phyloP scores from a whole-genome alignment of 768 basidiomycete species.

The Naganishia antarctica region DNA sequence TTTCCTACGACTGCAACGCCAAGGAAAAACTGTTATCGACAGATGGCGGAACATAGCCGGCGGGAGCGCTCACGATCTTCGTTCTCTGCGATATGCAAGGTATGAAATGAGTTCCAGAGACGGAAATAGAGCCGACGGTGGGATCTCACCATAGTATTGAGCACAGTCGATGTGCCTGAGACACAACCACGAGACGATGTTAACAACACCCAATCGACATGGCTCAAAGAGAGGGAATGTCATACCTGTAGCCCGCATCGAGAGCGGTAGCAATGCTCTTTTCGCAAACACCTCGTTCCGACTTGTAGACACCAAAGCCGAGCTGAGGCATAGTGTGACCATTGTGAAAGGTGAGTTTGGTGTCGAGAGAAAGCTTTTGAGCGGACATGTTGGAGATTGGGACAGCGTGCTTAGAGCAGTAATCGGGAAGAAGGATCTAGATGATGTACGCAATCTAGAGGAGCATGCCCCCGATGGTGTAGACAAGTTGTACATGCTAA shows the following conservation, averaged over 20 bases:
- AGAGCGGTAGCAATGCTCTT: constrained; percentile 35
- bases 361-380: constrained; percentile 16
- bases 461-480: no score
- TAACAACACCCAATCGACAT: constrained; percentile 22
- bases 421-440: no score
- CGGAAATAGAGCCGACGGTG: not conserved
- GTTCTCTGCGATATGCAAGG: not conserved
- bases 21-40: constrained; percentile 31
- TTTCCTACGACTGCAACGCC: constrained; percentile 39
- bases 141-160: constrained; percentile 33
- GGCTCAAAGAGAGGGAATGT: constrained; percentile 29
- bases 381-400: constrained; percentile 13
- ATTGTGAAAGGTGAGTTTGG: constrained; percentile 24
- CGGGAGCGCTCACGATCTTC: constrained; percentile 7
- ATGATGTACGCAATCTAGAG: no score
- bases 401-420: no score
- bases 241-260: constrained; percentile 41
- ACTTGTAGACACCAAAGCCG: constrained; percentile 49
- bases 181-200: constrained; percentile 34
- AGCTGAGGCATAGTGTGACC: constrained; percentile 44
- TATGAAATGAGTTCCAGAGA: constrained; percentile 6
- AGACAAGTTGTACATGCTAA: no score
- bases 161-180: constrained; percentile 45
- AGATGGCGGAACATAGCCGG: no score
- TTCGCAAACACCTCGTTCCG: constrained; percentile 35